Evolutionary conservation across 139 green algal genomes (phyloP).

Genomic region (Chlamydomonas eustigma): DNA sequence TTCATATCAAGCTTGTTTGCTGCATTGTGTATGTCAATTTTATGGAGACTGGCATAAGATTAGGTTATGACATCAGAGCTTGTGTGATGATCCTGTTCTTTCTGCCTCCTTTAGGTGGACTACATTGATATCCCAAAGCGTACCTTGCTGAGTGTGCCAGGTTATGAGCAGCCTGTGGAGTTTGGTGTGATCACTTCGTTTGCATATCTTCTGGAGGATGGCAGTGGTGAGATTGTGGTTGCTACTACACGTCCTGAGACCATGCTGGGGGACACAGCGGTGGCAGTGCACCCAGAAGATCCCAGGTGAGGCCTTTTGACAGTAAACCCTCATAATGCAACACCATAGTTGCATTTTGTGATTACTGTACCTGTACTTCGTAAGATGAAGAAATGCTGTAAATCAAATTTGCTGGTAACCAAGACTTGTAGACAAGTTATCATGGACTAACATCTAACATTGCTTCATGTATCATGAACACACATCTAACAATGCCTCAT

Average conservation of each 20-base stretch:
- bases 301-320: slow-evolving; percentile 14
- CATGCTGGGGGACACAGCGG: slow-evolving; percentile 93
- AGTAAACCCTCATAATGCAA: no score
- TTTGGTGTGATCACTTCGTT: slow-evolving; percentile 95
- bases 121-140: slow-evolving; percentile 59
- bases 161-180: slow-evolving; percentile 80
- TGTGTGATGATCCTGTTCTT: slow-evolving; percentile 87
- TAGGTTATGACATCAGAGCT: no score
- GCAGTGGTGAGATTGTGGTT: slow-evolving; percentile 73
- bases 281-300: slow-evolving; percentile 94
- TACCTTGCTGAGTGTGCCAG: slow-evolving; percentile 10
- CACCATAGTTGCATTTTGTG: no score
- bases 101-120: slow-evolving; percentile 97
- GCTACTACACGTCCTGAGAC: slow-evolving; percentile 93
- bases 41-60: no score
- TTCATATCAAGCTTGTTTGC: no score
- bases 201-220: slow-evolving; percentile 87
- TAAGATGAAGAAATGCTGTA: no score
- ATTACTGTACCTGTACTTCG: no score
- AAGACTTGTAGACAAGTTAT: no score
- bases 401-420: no score
- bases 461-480: no score
- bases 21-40: slow-evolving; percentile 8
- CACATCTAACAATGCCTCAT: no score
- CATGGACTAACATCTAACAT: no score